Conservation (phyloP, 179 eudicot species). For the Beta macrorhiza region DNA sequence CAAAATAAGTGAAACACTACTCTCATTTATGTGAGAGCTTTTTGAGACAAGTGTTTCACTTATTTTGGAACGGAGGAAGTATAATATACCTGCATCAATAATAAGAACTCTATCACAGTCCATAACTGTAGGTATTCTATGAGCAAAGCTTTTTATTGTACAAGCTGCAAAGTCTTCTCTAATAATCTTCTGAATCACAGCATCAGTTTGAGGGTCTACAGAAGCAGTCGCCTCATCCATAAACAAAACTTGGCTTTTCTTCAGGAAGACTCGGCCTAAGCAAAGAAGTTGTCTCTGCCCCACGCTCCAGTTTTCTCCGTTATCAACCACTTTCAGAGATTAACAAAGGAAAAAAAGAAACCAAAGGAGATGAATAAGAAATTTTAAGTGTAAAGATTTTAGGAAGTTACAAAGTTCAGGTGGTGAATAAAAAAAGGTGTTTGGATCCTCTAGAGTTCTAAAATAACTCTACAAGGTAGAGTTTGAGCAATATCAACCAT, state of each 20-base stretch:
- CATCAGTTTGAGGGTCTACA: slow-evolving; percentile 92
- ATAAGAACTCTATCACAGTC: slow-evolving; percentile 93
- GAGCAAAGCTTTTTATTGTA: slow-evolving; percentile 96
- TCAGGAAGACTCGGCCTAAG: slow-evolving; percentile 85
- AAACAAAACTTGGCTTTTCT: slow-evolving; percentile 70
- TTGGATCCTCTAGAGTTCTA: too few species aligned
- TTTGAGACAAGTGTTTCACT: too few species aligned
- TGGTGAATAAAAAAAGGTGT: background rate
- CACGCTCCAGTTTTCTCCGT: slow-evolving; percentile 94
- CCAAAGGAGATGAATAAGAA: background rate
- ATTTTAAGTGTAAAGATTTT: too few species aligned
- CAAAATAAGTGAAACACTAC: too few species aligned
- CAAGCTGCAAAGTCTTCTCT: slow-evolving; percentile 85
- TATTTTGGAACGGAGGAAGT: too few species aligned
- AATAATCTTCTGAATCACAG: slow-evolving; percentile 78
- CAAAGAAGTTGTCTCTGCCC: slow-evolving; percentile 96
- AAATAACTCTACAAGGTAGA: too few species aligned
- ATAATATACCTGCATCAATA: slow-evolving; percentile 70
- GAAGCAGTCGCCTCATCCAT: slow-evolving; percentile 99
- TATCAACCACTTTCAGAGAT: slow-evolving; percentile 58
- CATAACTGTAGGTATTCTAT: slow-evolving; percentile 97
- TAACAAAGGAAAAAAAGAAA: background rate
- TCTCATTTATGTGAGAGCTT: too few species aligned
- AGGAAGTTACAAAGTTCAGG: background rate
- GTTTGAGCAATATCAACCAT: too few species aligned